Base-by-base conservation (phyloP, 2,329 filamentous ascomycete species). In the Phaeomoniella chlamydospora region DNA sequence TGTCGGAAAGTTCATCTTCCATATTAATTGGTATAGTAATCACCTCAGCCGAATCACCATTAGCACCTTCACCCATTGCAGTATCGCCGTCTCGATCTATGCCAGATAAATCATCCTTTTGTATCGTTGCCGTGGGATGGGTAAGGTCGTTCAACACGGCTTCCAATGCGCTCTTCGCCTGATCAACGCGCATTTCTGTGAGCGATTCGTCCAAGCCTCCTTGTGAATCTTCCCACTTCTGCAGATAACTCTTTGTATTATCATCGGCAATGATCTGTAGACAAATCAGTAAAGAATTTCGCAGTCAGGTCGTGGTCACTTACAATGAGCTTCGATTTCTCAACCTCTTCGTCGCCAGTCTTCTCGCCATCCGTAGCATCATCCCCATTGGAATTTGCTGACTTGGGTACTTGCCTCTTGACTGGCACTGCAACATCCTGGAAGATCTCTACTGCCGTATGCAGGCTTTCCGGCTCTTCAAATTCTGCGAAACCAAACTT, bases 401-500 rank as follows among this genome's bases (percentile, higher is more conserved):
- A 47, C 50, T 42, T 57, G 47, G 47, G 61, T 62, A 15, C 58
- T 56, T 88, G 82, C 55, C 77, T 80, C 61, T 85, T 83, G 29
- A 77, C 65, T 18, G 90, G 90, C 34, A 96, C 74, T 52, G 85
- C 69, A 43, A 94, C 67, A 48, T 90, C 79, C 53, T 77, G 76
- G 48, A 94, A 72, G 38, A 94, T 73, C 55, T 92, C 85, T 37
- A 87, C 76, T 31, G 88, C 90, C 31, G 79, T 79, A 54, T 80
- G 77, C 46, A 98, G 67, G 45, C 86, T 88, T 56, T 94, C 83
- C 15, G 79, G 76, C 55, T 96, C 87, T 43, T 94, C 88, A 57
- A 82, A 98, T 58, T 94, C 82, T 40, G 88, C 90, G 59, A 98
- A 96, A 11, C 88, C 90, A 64, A 96, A 96, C 43, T 78, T 80